phyloP scores from a whole-genome alignment of 1,284 basidiomycete genomes.

The Ganoderma resinaceum region DNA sequence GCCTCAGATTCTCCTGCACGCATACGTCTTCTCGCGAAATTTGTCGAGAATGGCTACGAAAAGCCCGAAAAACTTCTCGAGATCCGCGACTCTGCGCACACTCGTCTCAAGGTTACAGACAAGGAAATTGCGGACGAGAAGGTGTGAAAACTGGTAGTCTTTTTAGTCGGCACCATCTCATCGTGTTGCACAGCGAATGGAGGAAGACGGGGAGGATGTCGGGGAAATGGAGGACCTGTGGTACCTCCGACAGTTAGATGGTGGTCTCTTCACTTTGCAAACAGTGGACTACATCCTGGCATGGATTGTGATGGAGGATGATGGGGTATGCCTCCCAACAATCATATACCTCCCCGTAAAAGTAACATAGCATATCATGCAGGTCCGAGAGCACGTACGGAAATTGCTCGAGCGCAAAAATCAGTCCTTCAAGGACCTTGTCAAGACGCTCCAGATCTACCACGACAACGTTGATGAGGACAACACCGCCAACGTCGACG shows the following conservation, averaged over 20 bases:
- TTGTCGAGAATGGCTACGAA: slow-evolving; percentile 91
- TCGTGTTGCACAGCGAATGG: slow-evolving; percentile 51
- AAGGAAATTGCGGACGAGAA: slow-evolving; percentile 70
- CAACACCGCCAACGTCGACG: slow-evolving; percentile 40
- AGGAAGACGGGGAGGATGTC: slow-evolving; percentile 64
- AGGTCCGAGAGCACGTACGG: slow-evolving; percentile 78
- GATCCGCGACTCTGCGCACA: slow-evolving; percentile 75
- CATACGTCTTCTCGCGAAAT: slow-evolving; percentile 89
- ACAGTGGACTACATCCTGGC: slow-evolving; percentile 92
- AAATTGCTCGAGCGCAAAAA: slow-evolving; percentile 80
- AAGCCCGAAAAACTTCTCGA: slow-evolving; percentile 94
- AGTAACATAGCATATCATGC: slow-evolving; percentile 26
- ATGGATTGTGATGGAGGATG: slow-evolving; percentile 98
- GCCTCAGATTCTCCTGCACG: slow-evolving; percentile 85
- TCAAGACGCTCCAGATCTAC: slow-evolving; percentile 70
- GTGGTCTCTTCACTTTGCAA: slow-evolving; percentile 89
- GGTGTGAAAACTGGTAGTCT: slow-evolving; percentile 46
- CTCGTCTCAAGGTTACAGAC: slow-evolving; percentile 66
- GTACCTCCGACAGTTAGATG: slow-evolving; percentile 87
- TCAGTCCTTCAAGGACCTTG: slow-evolving; percentile 69
- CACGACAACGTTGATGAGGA: slow-evolving; percentile 76
- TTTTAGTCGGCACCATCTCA: not conserved
- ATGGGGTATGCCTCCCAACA: slow-evolving; percentile 71
- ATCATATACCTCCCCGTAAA: not conserved
- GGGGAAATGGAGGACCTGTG: slow-evolving; percentile 77